These are phyloP conservation scores for Biscogniauxia marginata DNA, from an alignment of 2,329 filamentous ascomycete species.

Conservation along the genomic window DNA sequence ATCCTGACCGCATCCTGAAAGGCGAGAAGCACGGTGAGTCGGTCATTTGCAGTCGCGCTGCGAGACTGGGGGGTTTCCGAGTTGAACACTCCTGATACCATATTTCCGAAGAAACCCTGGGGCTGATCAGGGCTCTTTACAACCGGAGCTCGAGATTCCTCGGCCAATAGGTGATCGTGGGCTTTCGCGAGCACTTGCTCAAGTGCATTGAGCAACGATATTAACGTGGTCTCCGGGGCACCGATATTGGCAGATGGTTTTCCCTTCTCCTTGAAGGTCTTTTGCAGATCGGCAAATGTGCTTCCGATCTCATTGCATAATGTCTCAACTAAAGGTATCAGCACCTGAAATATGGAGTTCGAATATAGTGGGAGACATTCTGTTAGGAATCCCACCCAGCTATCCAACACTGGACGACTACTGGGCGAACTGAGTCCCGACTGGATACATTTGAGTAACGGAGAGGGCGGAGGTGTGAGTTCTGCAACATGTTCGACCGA, in stretches of 20 bases:
- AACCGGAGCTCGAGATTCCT: conserved; percentile 68
- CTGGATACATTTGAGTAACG: conserved; percentile 81
- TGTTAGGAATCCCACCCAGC: conserved; percentile 84
- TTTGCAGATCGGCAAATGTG: conserved; percentile 70
- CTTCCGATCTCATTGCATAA: conserved; percentile 74
- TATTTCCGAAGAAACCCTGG: conserved; percentile 88
- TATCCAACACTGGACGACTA: conserved; percentile 78
- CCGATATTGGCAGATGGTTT: conserved; percentile 31
- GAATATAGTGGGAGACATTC: conserved; percentile 83
- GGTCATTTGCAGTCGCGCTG: conserved; percentile 85
- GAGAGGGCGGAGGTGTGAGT: conserved; percentile 57
- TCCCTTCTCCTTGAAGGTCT: conserved; percentile 52
- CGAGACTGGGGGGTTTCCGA: conserved; percentile 75
- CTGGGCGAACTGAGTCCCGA: conserved; percentile 73
- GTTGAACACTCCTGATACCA: conserved; percentile 88
- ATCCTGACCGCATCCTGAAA: conserved; percentile 94
- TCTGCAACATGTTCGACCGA: conserved; percentile 28
- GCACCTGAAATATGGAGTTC: conserved; percentile 81
- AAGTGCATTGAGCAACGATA: conserved; percentile 86
- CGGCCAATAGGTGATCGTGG: conserved; percentile 76
- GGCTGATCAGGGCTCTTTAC: conserved; percentile 79
- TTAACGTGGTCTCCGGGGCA: conserved; percentile 69
- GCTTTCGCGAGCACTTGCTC: conserved; percentile 86
- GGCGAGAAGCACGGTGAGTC: conserved; percentile 89
- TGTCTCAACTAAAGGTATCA: conserved; percentile 88